Percentiles rank a stretch among this genome's conserved stretches.
Evolutionary conservation across 805 yeast genomes (phyloP).

Genomic region (Saturnispora dispora): DNA sequence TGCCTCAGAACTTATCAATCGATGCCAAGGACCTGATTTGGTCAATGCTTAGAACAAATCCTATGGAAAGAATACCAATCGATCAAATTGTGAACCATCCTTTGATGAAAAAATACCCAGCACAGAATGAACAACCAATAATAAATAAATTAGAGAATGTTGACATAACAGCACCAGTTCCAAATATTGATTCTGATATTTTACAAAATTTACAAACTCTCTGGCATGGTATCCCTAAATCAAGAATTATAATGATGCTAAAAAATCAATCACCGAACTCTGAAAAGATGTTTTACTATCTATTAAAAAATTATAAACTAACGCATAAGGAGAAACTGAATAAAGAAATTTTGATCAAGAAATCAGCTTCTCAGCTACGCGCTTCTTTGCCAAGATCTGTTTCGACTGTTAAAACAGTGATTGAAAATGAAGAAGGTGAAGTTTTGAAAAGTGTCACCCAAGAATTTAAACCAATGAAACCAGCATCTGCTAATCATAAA

Average conservation of each 20-base stretch:
- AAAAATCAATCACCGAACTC: conserved; percentile 20
- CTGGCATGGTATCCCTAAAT: conserved; percentile 45
- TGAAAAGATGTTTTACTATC: conserved; percentile 31
- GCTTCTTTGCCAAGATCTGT: conserved; percentile 22
- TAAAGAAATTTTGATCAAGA: conserved; percentile 2
- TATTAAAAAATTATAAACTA: conserved; percentile 27
- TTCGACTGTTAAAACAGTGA: conserved; percentile 26
- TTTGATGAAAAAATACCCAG: conserved; percentile 43
- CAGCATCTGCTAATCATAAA: background rate
- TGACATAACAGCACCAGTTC: conserved; percentile 20
- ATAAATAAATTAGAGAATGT: conserved; percentile 18
- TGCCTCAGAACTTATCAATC: conserved; percentile 53
- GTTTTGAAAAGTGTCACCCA: conserved; percentile 19
- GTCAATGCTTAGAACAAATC: conserved; percentile 61
- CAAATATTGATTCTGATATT: conserved; percentile 39
- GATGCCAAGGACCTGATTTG: conserved; percentile 64
- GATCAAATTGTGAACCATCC: conserved; percentile 54
- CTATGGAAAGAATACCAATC: conserved; percentile 61
- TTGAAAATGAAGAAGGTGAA: conserved; percentile 28
- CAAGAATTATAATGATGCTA: conserved; percentile 23
- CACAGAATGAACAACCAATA: conserved; percentile 25
- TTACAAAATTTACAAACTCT: conserved; percentile 45
- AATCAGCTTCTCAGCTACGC: background rate
- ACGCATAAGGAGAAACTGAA: conserved; percentile 16
- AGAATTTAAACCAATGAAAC: conserved; percentile 1